Conservation (phyloP, 1,284 basidiomycete genomes). For the Coniferiporia weirii region DNA sequence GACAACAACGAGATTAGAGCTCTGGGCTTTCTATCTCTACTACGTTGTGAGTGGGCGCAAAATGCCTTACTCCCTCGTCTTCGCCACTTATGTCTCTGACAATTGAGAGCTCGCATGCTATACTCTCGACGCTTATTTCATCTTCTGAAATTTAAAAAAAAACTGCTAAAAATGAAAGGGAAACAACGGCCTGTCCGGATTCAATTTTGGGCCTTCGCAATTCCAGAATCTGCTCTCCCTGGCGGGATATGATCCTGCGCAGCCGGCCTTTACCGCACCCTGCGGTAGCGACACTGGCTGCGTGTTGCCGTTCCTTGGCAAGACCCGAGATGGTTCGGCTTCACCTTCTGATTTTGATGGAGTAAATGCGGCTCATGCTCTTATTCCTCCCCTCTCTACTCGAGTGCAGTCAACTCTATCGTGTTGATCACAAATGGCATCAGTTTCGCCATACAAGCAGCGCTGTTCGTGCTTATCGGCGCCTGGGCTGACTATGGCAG, state of each 20-base stretch:
- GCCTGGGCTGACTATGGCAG: slow-evolving; percentile 76
- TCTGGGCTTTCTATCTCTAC: slow-evolving; percentile 70
- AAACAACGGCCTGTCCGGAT: slow-evolving; percentile 66
- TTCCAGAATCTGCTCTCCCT: slow-evolving; percentile 72
- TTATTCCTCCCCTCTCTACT: not conserved
- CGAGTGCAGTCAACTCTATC: slow-evolving; percentile 61
- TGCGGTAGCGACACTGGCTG: slow-evolving; percentile 49
- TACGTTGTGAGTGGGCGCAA: slow-evolving; percentile 42
- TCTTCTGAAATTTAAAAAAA: not conserved
- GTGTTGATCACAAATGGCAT: slow-evolving; percentile 73
- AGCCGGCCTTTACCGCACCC: slow-evolving; percentile 46
- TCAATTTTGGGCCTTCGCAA: slow-evolving; percentile 73
- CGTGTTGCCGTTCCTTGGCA: slow-evolving; percentile 64
- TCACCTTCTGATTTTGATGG: not conserved
- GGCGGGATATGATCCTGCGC: slow-evolving; percentile 62
- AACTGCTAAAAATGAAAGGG: slow-evolving; percentile 33
- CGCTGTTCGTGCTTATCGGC: slow-evolving; percentile 57
- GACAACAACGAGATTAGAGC: slow-evolving; percentile 50
- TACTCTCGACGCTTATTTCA: not conserved
- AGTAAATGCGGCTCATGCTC: not conserved
- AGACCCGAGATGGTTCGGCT: slow-evolving; percentile 47
- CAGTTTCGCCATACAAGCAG: slow-evolving; percentile 68
- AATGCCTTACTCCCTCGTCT: not conserved
- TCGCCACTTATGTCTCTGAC: not conserved
- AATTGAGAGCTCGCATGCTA: not conserved